A percentile compares a stretch with the other conserved stretches of the same genome.
These are phyloP conservation scores for Colletotrichum aenigma DNA, from an alignment of 2,329 filamentous ascomycete species.

Conservation along the genomic window DNA sequence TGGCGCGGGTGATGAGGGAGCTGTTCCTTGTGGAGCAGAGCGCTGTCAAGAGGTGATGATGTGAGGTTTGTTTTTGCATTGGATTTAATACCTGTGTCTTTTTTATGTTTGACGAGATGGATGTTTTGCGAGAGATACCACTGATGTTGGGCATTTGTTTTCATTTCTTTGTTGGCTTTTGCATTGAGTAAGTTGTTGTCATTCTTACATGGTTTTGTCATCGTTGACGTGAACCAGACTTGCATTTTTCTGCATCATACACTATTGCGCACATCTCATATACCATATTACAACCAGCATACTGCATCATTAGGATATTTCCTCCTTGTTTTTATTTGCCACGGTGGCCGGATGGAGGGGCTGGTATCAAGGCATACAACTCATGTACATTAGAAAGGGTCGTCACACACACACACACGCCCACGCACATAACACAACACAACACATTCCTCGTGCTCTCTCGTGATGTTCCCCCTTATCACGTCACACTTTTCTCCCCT, in stretches of 20 bases:
- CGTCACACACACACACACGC: not conserved
- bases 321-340: not conserved
- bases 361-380: constrained; percentile 16
- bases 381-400: constrained; percentile 16
- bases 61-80: not conserved
- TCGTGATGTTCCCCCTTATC: not conserved
- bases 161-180: not conserved
- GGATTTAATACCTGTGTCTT: not conserved
- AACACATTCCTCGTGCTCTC: constrained; percentile 1
- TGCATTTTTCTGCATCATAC: not conserved
- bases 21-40: constrained; percentile 31
- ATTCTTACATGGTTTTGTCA: not conserved
- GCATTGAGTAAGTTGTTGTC: not conserved
- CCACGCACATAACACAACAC: not conserved
- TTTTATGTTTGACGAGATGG: not conserved
- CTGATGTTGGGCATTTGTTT: constrained; percentile 1
- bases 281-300: not conserved
- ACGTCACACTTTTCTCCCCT: no score
- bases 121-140: constrained; percentile 21
- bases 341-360: not conserved
- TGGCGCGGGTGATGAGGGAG: constrained; percentile 54
- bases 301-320: not conserved
- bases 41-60: not conserved
- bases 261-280: not conserved
- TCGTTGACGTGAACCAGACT: not conserved